Base-by-base conservation (phyloP, 306 rosid genomes). In the Arachis stenosperma region DNA sequence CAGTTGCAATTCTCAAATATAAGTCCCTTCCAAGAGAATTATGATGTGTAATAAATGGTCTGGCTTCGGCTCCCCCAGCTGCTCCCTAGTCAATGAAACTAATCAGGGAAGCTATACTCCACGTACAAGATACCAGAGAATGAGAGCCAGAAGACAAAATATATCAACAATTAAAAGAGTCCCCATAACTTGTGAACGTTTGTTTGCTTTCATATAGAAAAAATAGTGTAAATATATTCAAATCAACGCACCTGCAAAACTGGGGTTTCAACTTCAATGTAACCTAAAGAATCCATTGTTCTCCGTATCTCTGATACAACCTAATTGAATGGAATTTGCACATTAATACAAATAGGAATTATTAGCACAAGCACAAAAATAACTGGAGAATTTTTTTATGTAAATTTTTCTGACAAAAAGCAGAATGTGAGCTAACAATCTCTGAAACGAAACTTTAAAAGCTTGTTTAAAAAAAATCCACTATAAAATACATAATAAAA, bases 11-110 rank as follows among this genome's bases (percentile, higher is more conserved):
- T 83, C 98, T 91, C 84, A 94, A 78, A 83, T 89, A 94, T 33
- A 94, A 90, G 82, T 91, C 97, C 78, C 98, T 91, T 79, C 89
- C 95, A 40, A 94, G 90, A 65, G 96, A 91, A 84, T 91, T 94
- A 68, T 94, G 99, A 84, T 86, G 79, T 65, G 99, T 94, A 75
- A 94, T 88, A 80, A 94, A 94, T 60, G 99, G 99, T 80, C 99
- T 88, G 58, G 99, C 97, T 84, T 94, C 97, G 3, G 99, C 99
- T 56, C 96, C 97, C 75, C 99, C 97, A 80, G 96, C 97, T 81
- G 92, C 93, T 74, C 96, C 97, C 98, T 93, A 86, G 82, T 83
- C 74, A 70, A 87, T 65, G 52, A 82, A 70, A 79, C 64, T 80
- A 69, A 85, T 83, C 76, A 84, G 70, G 5, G 40, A 17, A 56